These are phyloP conservation scores for Cercospora sp. DNA, from an alignment of 2,329 filamentous ascomycete species.

Conservation along the genomic window DNA sequence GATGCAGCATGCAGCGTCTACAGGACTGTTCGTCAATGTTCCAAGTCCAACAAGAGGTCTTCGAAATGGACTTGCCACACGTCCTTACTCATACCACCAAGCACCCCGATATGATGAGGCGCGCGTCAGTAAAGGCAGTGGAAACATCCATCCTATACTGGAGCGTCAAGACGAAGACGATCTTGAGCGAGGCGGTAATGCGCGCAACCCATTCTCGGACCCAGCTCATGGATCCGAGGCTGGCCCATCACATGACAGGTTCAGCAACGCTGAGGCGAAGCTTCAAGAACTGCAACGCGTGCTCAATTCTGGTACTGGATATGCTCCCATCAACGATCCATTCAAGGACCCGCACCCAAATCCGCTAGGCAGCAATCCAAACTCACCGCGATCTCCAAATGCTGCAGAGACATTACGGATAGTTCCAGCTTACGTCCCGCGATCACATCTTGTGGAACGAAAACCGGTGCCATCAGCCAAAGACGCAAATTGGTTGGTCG, in stretches of 20 bases:
- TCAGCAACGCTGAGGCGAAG: constrained; percentile 22
- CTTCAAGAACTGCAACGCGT: constrained; percentile 22
- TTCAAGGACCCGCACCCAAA: constrained; percentile 44
- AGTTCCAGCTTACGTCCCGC: constrained; percentile 29
- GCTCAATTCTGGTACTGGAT: constrained; percentile 14
- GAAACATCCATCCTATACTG: constrained; percentile 34
- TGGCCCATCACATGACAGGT: constrained; percentile 17
- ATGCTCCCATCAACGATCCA: constrained; percentile 36
- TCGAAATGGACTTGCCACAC: constrained; percentile 43
- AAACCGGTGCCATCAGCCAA: constrained; percentile 25
- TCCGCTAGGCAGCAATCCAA: constrained; percentile 40
- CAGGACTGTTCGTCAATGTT: constrained; percentile 49
- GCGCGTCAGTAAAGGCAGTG: constrained; percentile 52
- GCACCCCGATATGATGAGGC: constrained; percentile 51
- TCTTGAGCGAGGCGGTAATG: not conserved
- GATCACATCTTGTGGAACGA: constrained; percentile 17
- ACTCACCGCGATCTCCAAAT: constrained; percentile 28
- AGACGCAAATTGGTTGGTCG: constrained; percentile 34
- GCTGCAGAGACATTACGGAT: constrained; percentile 31
- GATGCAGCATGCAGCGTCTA: constrained; percentile 43
- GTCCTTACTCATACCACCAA: constrained; percentile 41
- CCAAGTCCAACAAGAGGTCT: constrained; percentile 52
- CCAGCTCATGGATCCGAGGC: constrained; percentile 35
- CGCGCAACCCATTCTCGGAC: constrained; percentile 45
- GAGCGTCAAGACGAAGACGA: constrained; percentile 29